phyloP scores from a whole-genome alignment of 805 yeast genomes.

The Pichia pseudocactophila region DNA sequence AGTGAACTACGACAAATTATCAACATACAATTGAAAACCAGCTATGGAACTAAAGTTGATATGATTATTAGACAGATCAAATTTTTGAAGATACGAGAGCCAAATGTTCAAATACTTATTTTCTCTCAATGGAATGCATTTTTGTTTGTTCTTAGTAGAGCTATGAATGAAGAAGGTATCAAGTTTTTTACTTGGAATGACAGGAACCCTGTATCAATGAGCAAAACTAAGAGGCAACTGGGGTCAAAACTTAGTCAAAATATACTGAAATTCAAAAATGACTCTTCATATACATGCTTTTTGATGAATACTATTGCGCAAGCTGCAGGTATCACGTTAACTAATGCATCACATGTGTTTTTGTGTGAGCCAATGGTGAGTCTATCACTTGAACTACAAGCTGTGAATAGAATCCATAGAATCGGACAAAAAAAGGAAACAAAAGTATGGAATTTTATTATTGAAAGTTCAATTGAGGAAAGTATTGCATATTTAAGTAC shows the following conservation, averaged over 20 bases:
- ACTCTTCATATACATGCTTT: slow-evolving; percentile 67
- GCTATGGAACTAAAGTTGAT: slow-evolving; percentile 83
- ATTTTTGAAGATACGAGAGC: slow-evolving; percentile 50
- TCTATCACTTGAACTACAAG: slow-evolving; percentile 81
- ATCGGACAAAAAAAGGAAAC: slow-evolving; percentile 82
- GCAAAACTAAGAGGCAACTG: background rate
- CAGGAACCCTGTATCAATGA: slow-evolving; percentile 8
- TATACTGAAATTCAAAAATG: slow-evolving; percentile 52
- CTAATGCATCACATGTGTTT: slow-evolving; percentile 88
- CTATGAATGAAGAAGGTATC: slow-evolving; percentile 53
- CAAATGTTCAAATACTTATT: slow-evolving; percentile 67
- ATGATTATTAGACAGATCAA: slow-evolving; percentile 65
- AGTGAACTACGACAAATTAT: slow-evolving; percentile 37
- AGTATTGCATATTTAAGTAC: slow-evolving; percentile 67
- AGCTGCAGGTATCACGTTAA: slow-evolving; percentile 83
- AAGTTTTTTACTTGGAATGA: slow-evolving; percentile 44
- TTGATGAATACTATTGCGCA: slow-evolving; percentile 77
- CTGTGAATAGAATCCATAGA: slow-evolving; percentile 84
- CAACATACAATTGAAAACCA: slow-evolving; percentile 33
- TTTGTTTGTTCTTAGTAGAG: slow-evolving; percentile 54
- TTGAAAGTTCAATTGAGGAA: slow-evolving; percentile 81
- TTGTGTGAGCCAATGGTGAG: slow-evolving; percentile 89
- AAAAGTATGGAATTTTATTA: slow-evolving; percentile 86
- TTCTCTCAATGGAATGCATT: slow-evolving; percentile 88
- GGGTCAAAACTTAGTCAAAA: slow-evolving; percentile 22